Evolutionary conservation across 768 basidiomycete species (phyloP).

Genomic region (Sistotremastrum niveocremeum): DNA sequence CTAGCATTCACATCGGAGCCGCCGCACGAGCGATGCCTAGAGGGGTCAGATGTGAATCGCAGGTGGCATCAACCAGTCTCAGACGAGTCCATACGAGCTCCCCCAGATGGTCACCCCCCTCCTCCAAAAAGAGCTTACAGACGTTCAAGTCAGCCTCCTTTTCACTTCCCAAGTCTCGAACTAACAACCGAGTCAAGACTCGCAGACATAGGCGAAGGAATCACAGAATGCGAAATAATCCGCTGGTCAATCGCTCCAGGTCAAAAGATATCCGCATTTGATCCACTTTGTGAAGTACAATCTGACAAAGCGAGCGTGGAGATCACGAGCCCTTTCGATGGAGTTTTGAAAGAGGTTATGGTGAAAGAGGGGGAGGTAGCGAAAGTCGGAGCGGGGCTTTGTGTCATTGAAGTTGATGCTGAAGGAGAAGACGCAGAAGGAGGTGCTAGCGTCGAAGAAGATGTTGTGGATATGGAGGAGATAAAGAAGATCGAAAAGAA

Average conservation of each 20-base stretch:
- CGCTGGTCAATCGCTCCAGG: slow-evolving; percentile 59
- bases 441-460: slow-evolving; percentile 6
- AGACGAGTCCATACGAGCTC: too few relatives aligned
- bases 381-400: slow-evolving; percentile 68
- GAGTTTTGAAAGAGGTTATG: slow-evolving; percentile 54
- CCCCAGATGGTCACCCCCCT: too few relatives aligned
- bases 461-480: slow-evolving; percentile 7
- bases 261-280: slow-evolving; percentile 42
- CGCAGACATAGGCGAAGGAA: slow-evolving; percentile 82
- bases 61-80: too few relatives aligned
- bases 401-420: slow-evolving; percentile 69
- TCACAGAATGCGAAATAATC: slow-evolving; percentile 82
- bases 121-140: too few relatives aligned
- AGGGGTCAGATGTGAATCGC: too few relatives aligned
- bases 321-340: slow-evolving; percentile 79
- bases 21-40: too few relatives aligned
- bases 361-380: slow-evolving; percentile 75
- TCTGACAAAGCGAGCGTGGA: slow-evolving; percentile 87
- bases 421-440: slow-evolving; percentile 22
- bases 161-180: too few relatives aligned
- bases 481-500: slow-evolving; percentile 1
- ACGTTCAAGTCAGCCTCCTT: too few relatives aligned
- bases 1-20: too few relatives aligned
- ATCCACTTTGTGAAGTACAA: slow-evolving; percentile 67
- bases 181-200: slow-evolving; percentile 39